Percentiles rank a stretch among this genome's conserved stretches.
Conservation (phyloP, 2,329 filamentous ascomycete species). For the Penicillium brevicompactum region DNA sequence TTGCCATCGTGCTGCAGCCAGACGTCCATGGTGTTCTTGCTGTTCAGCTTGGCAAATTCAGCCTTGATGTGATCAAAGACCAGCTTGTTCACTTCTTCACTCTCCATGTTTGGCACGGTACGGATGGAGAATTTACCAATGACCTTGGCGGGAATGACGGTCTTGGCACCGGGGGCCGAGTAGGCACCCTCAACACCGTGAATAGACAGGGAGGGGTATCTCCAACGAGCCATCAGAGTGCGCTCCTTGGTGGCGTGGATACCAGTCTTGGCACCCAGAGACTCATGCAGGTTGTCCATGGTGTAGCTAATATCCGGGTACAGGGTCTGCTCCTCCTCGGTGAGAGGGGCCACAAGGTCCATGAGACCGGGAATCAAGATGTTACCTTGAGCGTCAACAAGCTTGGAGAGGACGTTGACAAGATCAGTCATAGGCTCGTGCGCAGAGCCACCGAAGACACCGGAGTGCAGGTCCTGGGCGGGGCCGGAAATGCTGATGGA, state of each 20-base stretch:
- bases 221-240: slow-evolving; percentile 95
- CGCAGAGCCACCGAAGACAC: slow-evolving; percentile 93
- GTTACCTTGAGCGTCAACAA: slow-evolving; percentile 88
- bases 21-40: slow-evolving; percentile 88
- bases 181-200: slow-evolving; percentile 96
- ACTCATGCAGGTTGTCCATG: slow-evolving; percentile 93
- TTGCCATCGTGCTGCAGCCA: slow-evolving; percentile 87
- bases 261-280: slow-evolving; percentile 82
- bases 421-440: slow-evolving; percentile 99
- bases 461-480: slow-evolving; percentile 90
- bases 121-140: slow-evolving; percentile 98
- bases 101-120: slow-evolving; percentile 97
- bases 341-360: slow-evolving; percentile 88
- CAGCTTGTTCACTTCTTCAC: slow-evolving; percentile 79
- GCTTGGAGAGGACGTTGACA: slow-evolving; percentile 74
- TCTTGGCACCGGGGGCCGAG: slow-evolving; percentile 91
- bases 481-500: slow-evolving; percentile 87
- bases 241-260: slow-evolving; percentile 87
- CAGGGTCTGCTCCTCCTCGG: slow-evolving; percentile 80
- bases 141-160: slow-evolving; percentile 97
- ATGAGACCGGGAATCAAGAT: slow-evolving; percentile 93
- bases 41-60: slow-evolving; percentile 81
- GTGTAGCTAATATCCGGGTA: slow-evolving; percentile 91
- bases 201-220: slow-evolving; percentile 88
- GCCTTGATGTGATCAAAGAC: slow-evolving; percentile 83